Conservation (phyloP, 1,284 basidiomycete species). For the Porodaedalea pini region DNA sequence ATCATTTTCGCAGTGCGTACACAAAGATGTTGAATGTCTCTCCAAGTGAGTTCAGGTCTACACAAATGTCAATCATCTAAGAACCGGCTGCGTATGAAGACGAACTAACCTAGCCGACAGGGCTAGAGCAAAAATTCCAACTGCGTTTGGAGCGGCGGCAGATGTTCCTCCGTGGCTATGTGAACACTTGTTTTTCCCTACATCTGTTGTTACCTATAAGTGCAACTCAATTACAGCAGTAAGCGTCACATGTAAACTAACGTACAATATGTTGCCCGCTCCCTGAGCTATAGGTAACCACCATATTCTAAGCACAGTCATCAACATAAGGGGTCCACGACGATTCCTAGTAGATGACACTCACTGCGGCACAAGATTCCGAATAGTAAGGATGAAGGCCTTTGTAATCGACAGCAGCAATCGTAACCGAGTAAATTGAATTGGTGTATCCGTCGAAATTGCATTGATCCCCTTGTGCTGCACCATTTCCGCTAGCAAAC, state of each 20-base stretch:
- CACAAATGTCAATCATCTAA: constrained; percentile 15
- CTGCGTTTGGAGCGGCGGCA: constrained; percentile 95
- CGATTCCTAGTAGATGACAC: neutral
- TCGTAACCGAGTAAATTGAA: constrained; percentile 94
- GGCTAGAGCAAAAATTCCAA: constrained; percentile 86
- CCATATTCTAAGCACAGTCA: constrained; percentile 57
- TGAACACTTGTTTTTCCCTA: constrained; percentile 83
- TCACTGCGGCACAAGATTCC: constrained; percentile 83
- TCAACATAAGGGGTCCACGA: neutral
- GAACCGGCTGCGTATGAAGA: constrained; percentile 3
- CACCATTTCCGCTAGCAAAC: constrained; percentile 98
- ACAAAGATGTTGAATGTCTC: constrained; percentile 92
- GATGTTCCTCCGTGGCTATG: constrained; percentile 92
- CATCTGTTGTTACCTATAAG: constrained; percentile 88
- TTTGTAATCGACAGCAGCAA: constrained; percentile 89
- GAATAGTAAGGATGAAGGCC: constrained; percentile 97
- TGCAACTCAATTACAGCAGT: constrained; percentile 19
- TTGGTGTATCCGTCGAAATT: constrained; percentile 99
- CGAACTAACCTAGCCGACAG: constrained; percentile 70
- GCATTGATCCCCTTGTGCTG: constrained; percentile 90
- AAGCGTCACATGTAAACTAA: constrained; percentile 24
- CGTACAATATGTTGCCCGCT: constrained; percentile 87
- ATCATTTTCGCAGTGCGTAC: constrained; percentile 77
- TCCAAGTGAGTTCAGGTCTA: constrained; percentile 93
- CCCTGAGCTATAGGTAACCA: constrained; percentile 96